phyloP scores from a whole-genome alignment of 352 stramenopile genomes.

The Phytophthora ramorum region DNA sequence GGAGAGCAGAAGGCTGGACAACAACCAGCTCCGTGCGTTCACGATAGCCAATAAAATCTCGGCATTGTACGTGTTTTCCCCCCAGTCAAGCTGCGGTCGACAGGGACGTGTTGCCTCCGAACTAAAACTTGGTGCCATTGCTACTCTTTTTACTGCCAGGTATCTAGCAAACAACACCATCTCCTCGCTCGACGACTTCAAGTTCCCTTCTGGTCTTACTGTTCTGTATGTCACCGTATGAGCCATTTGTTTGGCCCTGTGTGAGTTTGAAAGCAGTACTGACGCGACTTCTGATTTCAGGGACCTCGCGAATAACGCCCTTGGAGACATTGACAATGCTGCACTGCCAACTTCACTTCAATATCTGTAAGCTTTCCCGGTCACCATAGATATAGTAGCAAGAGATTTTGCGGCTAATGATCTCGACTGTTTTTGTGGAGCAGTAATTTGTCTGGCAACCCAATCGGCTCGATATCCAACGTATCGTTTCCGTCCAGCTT shows the following conservation, averaged over 20 bases:
- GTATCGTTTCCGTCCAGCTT: constrained; percentile 37
- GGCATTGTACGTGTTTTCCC: constrained; percentile 22
- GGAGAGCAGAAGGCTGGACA: constrained; percentile 32
- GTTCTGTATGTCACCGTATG: constrained; percentile 29
- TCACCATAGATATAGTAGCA: background rate
- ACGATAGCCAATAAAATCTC: constrained; percentile 24
- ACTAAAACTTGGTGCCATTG: background rate
- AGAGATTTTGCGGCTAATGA: background rate
- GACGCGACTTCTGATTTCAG: constrained; percentile 5
- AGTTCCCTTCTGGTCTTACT: constrained; percentile 29
- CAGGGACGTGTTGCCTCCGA: background rate
- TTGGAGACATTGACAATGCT: constrained; percentile 20
- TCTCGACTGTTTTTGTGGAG: background rate
- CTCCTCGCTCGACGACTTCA: constrained; percentile 24
- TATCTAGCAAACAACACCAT: constrained; percentile 47
- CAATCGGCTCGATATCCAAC: constrained; percentile 35
- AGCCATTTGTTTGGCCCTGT: too few species aligned
- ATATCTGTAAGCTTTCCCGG: constrained; percentile 27
- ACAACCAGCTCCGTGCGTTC: constrained; percentile 36
- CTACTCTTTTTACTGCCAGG: constrained; percentile 5
- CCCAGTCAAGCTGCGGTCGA: background rate
- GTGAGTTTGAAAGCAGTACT: too few species aligned
- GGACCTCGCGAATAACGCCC: constrained; percentile 32
- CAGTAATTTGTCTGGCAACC: constrained; percentile 54
- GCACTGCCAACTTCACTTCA: constrained; percentile 23